Evolutionary conservation across 1,284 basidiomycete species (phyloP), one percentile per base, ranked within the genome.

Genomic region (Thelephora terrestris): DNA sequence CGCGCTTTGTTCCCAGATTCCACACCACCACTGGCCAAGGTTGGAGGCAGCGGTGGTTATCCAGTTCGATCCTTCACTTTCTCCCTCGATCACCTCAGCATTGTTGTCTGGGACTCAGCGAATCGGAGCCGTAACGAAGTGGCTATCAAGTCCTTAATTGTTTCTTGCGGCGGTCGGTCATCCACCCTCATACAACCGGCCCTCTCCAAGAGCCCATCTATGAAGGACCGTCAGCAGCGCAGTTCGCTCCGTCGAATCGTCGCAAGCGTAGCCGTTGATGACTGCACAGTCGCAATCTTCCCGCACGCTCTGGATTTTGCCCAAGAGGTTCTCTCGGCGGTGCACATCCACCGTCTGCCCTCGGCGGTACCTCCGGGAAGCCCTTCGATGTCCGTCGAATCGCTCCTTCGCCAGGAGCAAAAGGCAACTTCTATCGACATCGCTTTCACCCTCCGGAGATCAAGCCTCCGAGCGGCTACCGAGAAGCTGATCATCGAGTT

Each of bases 281-380:
- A 73, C 32, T 52, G 77, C 23, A 65, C 68, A n/a, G 56, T 81
- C 43, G 65, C 62, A 12, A 65, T 85, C 7, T 74, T 70, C 29
- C 83, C 85, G 12, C 75, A 76, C 51, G 64, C 85, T 20, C 75
- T 87, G 58, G 64, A 70, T 34, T 83, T 87, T 55, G 71, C 75
- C 5, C 80, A 79, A 59, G 69, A 75, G 51, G 56, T 75, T 29
- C 64, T 85, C 17, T 77, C 76, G 18, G 69, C 78, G n/a, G 21
- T 21, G n/a, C 39, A 23, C 39, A 42, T 5, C 17, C 39, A 18
- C 25, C 18, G 39, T 16, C 25, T 18, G 25, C 10, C 39, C 25
- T 25, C n/a, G 5, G 12, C 20, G n/a, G 12, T n/a, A 42, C 21
- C 39, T 14, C 21, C 12, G 7, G 29, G 29, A 32, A 32, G 29